These are phyloP conservation scores for Phytophthora citrophthora DNA, from an alignment of 352 stramenopile genomes.

Conservation along the genomic window DNA sequence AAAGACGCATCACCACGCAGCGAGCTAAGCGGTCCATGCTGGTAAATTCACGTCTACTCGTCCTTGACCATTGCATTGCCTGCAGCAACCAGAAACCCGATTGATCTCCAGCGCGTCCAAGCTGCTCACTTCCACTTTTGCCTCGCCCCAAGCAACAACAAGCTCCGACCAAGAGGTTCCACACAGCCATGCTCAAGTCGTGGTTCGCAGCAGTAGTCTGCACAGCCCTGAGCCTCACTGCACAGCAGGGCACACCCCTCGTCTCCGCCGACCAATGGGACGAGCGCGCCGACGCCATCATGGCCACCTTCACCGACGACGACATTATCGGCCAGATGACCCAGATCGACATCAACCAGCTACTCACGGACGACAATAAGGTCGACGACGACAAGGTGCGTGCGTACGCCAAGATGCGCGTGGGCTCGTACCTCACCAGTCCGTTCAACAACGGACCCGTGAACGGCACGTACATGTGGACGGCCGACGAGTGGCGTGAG, in stretches of 20 bases:
- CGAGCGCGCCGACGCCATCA: slow-evolving; percentile 18
- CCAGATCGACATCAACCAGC: slow-evolving; percentile 83
- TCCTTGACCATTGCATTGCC: neutral
- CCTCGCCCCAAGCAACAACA: slow-evolving; percentile 7
- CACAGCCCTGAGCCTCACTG: slow-evolving; percentile 16
- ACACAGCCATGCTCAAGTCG: slow-evolving; percentile 29
- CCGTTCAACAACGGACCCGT: slow-evolving; percentile 39
- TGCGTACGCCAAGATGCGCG: slow-evolving; percentile 65
- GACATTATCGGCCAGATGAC: slow-evolving; percentile 87
- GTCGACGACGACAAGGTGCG: slow-evolving; percentile 36
- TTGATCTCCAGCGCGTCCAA: neutral
- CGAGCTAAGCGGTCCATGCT: too few relatives aligned
- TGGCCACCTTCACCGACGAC: slow-evolving; percentile 29
- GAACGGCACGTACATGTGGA: slow-evolving; percentile 37
- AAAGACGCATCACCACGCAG: neutral
- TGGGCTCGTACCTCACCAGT: slow-evolving; percentile 88
- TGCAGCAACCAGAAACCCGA: neutral
- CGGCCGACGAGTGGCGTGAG: slow-evolving; percentile 63
- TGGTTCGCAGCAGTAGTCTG: slow-evolving; percentile 27
- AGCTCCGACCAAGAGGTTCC: slow-evolving; percentile 5
- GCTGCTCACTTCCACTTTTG: slow-evolving; percentile 29
- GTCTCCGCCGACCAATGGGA: slow-evolving; percentile 28
- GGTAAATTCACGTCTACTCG: neutral
- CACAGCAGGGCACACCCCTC: slow-evolving; percentile 6
- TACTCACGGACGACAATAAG: slow-evolving; percentile 51